Base-by-base conservation (phyloP, 768 basidiomycete species). In the Hebeloma cylindrosporum region DNA sequence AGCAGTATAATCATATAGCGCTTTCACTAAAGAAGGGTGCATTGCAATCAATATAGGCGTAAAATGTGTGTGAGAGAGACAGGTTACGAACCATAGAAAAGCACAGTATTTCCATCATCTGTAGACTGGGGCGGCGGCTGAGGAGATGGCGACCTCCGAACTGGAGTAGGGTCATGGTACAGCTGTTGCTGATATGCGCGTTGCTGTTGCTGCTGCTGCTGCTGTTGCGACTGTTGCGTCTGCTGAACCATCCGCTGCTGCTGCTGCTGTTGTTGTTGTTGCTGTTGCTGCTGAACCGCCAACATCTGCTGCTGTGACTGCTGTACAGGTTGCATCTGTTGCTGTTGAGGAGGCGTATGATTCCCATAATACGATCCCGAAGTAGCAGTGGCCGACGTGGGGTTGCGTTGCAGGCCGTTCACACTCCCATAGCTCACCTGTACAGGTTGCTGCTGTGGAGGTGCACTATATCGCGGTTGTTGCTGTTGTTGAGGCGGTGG, bases 1-100 rank as follows among this genome's bases (percentile, higher is more conserved):
- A 11, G 89, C 91, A 0, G 67, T 66, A 56, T 93, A 94, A 63
- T 93, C 88, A 61, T 90, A 95, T 51, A 94, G 68, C 28, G 93
- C 93, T 73, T 91, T 89, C 48, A 94, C 91, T 92, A 27, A 16
- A 43, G 29, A 38, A 23, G 22, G 34, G n/a, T n/a, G n/a, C n/a
- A n/a, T n/a, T n/a, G n/a, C n/a, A 27, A 30, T 13, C 27, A 29
- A 8, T 25, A n/a, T 11, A 40, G 39, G 23, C 28, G 27, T 27
- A 21, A 14, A 25, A 25, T 13, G 22, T 40, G 18, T 33, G 42
- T 45, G 26, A 23, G 30, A 35, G 6, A 30, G 4, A 35, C 34
- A 38, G 47, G 48, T 38, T 16, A 73, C 87, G 53, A 50, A 92
- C 93, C 91, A 56, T 91, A 94, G 70, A 96, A 95, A 57, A 93